Percentiles rank a stretch among this genome's conserved stretches.
Conservation (phyloP, 2,329 filamentous ascomycete genomes). For the Nemania diffusa region DNA sequence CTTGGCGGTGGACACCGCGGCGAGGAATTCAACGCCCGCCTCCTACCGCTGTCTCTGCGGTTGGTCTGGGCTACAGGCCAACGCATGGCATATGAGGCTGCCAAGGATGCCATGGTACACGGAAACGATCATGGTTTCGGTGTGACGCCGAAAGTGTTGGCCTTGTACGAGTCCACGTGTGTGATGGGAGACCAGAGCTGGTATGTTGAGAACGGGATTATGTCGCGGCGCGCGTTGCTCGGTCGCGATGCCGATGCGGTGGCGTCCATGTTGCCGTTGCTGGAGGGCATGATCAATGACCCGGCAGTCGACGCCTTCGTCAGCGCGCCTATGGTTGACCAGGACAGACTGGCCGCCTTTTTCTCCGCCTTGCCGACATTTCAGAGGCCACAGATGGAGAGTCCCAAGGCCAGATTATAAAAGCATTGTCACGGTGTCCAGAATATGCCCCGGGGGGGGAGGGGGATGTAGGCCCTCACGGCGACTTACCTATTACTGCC, state of each 20-base stretch:
- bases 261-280: constrained; percentile 9
- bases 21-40: constrained; percentile 8
- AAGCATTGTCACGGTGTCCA: too few relatives aligned
- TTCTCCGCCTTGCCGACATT: constrained; percentile 15
- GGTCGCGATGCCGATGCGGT: constrained; percentile 12
- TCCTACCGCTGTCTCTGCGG: constrained; percentile 10
- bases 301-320: constrained; percentile 5
- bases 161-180: constrained; percentile 19
- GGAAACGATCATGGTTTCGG: constrained; percentile 16
- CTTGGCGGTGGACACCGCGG: constrained; percentile 14
- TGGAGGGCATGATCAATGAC: constrained; percentile 4
- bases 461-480: too few relatives aligned
- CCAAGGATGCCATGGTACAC: constrained; percentile 12
- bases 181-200: constrained; percentile 20
- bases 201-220: constrained; percentile 18
- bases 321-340: constrained; percentile 10
- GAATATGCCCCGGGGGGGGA: too few relatives aligned
- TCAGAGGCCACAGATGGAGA: neutral
- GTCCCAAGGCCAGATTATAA: too few relatives aligned
- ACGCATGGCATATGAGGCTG: constrained; percentile 16
- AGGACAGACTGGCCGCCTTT: constrained; percentile 15
- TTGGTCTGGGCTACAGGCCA: constrained; percentile 11
- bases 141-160: constrained; percentile 11
- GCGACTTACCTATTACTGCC: too few relatives aligned
- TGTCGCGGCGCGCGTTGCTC: constrained; percentile 12